Evolutionary conservation across 139 green algal species (phyloP).

Genomic region (Eudorina sp.): DNA sequence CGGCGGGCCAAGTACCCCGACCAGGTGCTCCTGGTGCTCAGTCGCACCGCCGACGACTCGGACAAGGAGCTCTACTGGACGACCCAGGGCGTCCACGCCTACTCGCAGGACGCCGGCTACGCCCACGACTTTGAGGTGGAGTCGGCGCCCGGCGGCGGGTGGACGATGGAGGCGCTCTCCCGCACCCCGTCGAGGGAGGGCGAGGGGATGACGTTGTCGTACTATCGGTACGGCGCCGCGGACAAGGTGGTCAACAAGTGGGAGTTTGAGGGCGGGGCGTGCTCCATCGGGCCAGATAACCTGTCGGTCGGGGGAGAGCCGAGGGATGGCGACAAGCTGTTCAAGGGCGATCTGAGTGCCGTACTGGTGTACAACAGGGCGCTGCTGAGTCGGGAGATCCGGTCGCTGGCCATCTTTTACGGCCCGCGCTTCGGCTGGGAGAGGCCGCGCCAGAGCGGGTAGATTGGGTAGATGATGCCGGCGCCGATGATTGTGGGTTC

Average conservation of each 20-base stretch:
- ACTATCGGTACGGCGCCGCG: not conserved
- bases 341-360: not conserved
- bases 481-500: no score
- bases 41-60: not conserved
- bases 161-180: not conserved
- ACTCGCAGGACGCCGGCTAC: not conserved
- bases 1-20: not conserved
- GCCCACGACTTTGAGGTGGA: not conserved
- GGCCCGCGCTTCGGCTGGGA: not conserved
- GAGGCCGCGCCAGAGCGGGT: not conserved
- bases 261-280: not conserved
- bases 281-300: not conserved
- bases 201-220: not conserved
- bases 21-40: not conserved
- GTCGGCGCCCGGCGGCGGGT: not conserved
- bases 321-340: not conserved
- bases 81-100: not conserved
- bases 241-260: not conserved
- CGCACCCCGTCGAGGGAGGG: not conserved
- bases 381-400: not conserved
- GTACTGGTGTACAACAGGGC: slow-evolving; percentile 4
- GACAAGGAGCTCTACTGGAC: not conserved
- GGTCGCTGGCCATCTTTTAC: not conserved
- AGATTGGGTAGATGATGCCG: no score
- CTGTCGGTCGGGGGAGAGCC: not conserved